Conservation (phyloP, 2,329 filamentous ascomycete genomes). For the Amesomyces nigricolor region DNA sequence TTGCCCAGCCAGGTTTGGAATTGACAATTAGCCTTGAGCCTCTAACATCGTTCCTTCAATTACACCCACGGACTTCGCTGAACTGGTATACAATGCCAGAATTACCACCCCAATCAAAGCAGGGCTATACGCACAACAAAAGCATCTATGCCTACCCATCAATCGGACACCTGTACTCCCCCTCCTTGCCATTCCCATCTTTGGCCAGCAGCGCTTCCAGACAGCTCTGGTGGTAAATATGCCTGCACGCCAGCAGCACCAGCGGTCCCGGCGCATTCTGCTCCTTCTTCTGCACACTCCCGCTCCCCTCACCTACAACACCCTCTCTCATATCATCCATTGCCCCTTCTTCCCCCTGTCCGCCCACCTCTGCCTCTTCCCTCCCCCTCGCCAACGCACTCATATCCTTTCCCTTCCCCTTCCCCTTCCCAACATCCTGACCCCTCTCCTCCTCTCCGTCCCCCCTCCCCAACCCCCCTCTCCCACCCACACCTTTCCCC, state of each 20-base stretch:
- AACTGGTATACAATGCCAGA: neutral
- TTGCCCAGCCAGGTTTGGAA: too few species aligned
- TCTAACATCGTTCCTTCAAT: neutral
- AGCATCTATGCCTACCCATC: constrained; percentile 39
- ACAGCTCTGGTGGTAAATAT: constrained; percentile 65
- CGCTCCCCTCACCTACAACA: constrained; percentile 30
- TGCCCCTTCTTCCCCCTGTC: constrained; percentile 34
- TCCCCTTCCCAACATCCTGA: constrained; percentile 36
- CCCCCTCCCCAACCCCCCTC: constrained; percentile 19
- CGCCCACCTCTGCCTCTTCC: constrained; percentile 35
- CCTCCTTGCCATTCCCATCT: constrained; percentile 38
- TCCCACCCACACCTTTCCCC: constrained; percentile 37
- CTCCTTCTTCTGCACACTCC: constrained; percentile 33
- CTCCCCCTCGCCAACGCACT: constrained; percentile 26
- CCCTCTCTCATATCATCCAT: constrained; percentile 34
- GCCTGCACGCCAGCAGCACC: constrained; percentile 63
- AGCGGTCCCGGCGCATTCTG: constrained; percentile 54
- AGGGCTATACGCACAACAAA: constrained; percentile 9
- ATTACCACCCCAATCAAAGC: neutral
- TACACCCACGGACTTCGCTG: neutral
- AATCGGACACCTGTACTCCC: constrained; percentile 52
- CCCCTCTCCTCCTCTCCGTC: constrained; percentile 24
- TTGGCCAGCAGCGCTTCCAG: constrained; percentile 59
- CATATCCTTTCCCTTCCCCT: constrained; percentile 51
- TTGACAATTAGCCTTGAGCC: too few species aligned